Base-by-base conservation (phyloP, 2,329 filamentous ascomycete species). In the Tolypocladium amazonense region DNA sequence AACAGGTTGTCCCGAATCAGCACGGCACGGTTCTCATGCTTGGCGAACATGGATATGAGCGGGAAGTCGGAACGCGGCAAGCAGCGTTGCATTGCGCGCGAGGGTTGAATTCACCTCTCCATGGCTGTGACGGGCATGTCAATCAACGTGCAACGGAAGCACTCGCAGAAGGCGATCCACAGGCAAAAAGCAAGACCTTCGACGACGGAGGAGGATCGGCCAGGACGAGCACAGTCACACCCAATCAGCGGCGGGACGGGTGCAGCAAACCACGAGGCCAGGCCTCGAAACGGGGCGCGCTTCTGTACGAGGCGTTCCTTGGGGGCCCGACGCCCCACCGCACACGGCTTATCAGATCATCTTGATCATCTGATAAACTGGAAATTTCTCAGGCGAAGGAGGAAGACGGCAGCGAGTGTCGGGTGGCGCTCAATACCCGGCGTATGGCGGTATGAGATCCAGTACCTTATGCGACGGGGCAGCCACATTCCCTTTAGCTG, bases 291-390 rank as follows among this genome's bases (percentile, higher is more conserved):
- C 23, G 45, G 25, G 45, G 45, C 14, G n/a, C n/a, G 25, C 27
- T 8, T 20, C 25, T 47, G 45, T 15, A 18, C 23, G 43, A n/a
- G 41, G 56, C 56, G 56, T 38, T 35, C 25, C 18, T 43, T 37
- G 4, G 35, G 15, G 12, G 38, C 56, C 23, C 55, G 2, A 2
- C 33, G 50, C 20, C 25, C 39, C 41, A 37, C 25, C 56, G 15
- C 11, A 27, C 39, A 27, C 35, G 23, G n/a, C 41, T 57, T 57
- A 57, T 57, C 56, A 57, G 56, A 57, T 57, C 56, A 57, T 57
- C 56, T 57, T 50, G 56, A 57, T 57, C 56, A 57, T 57, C 56
- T 57, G 56, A 57, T 57, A 57, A 57, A 50, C 5, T 43, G 30
- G 43, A 57, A 45, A 47, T 6, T 47, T 11, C 18, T 23, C 37